These are phyloP conservation scores for Xanthoceras sorbifolium DNA, from an alignment of 345 rosid species.

Conservation along the genomic window DNA sequence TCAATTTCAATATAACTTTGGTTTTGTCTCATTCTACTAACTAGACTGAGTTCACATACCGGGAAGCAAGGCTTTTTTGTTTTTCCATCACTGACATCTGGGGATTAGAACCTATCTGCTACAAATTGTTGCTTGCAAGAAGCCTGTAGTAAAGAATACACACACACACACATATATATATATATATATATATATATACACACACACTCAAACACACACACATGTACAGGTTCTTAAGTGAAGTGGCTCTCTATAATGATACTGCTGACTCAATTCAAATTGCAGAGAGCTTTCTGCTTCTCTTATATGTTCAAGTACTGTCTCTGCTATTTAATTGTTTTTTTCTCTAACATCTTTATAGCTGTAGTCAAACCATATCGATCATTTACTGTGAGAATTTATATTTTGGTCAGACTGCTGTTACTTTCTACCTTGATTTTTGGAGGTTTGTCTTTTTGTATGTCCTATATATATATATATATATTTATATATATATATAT, in stretches of 20 bases:
- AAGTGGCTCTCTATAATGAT: not conserved
- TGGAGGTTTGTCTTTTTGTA: not conserved
- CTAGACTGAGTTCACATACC: too few species aligned
- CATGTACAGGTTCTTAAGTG: not conserved
- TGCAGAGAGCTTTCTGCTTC: conserved; percentile 1
- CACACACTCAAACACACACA: too few species aligned
- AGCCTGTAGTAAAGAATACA: too few species aligned
- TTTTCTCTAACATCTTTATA: not conserved
- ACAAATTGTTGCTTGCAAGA: too few species aligned
- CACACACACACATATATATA: not conserved
- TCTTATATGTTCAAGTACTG: not conserved
- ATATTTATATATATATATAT: too few species aligned
- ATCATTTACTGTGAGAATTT: not conserved
- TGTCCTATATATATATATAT: not conserved
- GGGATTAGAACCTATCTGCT: too few species aligned
- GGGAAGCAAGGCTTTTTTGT: too few species aligned
- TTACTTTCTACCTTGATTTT: not conserved
- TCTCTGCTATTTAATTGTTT: not conserved
- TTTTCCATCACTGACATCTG: too few species aligned
- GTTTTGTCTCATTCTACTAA: too few species aligned
- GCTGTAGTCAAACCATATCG: not conserved
- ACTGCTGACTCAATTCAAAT: not conserved
- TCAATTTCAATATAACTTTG: too few species aligned
- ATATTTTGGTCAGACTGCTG: not conserved
- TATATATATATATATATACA: too few species aligned